Evolutionary conservation across 2,329 filamentous ascomycete genomes (phyloP).

Genomic region (Massarina eburnea): DNA sequence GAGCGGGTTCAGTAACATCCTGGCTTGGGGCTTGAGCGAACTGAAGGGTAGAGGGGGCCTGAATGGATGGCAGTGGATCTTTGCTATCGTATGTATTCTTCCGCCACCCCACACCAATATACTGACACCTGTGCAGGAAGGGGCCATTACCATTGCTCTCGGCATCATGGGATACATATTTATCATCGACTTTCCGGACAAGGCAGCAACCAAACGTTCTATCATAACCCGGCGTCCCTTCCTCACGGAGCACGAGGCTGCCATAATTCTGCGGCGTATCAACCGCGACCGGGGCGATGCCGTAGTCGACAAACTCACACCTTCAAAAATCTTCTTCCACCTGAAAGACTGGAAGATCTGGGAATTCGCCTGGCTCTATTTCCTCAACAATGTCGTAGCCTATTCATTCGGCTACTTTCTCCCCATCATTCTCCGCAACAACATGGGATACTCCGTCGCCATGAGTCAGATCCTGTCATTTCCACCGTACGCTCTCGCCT

Average conservation of each 20-base stretch:
- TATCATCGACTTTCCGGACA: conserved; percentile 18
- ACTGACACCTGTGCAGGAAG: conserved; percentile 9
- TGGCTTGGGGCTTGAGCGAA: conserved; percentile 33
- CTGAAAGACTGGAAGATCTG: conserved; percentile 21
- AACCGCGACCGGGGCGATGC: conserved; percentile 42
- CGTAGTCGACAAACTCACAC: conserved; percentile 9
- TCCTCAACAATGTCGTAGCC: conserved; percentile 13
- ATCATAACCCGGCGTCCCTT: conserved; percentile 12
- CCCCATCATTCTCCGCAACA: conserved; percentile 17
- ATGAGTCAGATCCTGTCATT: conserved; percentile 56
- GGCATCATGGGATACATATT: conserved; percentile 17
- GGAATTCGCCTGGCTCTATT: conserved; percentile 13
- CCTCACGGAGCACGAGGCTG: conserved; percentile 19
- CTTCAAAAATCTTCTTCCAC: conserved; percentile 7
- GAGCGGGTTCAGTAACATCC: conserved; percentile 31
- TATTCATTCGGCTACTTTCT: conserved; percentile 20
- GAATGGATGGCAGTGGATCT: conserved; percentile 36
- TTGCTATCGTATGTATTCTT: conserved; percentile 8
- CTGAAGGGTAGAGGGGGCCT: conserved; percentile 27
- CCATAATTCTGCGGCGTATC: conserved; percentile 26
- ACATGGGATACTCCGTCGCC: conserved; percentile 26
- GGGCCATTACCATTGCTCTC: conserved; percentile 15
- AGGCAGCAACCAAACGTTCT: conserved; percentile 6
- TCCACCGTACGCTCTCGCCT: conserved; percentile 57
- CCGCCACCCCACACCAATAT: not conserved